phyloP scores from a whole-genome alignment of 352 stramenopile genomes.

The Lagenidium giganteum region DNA sequence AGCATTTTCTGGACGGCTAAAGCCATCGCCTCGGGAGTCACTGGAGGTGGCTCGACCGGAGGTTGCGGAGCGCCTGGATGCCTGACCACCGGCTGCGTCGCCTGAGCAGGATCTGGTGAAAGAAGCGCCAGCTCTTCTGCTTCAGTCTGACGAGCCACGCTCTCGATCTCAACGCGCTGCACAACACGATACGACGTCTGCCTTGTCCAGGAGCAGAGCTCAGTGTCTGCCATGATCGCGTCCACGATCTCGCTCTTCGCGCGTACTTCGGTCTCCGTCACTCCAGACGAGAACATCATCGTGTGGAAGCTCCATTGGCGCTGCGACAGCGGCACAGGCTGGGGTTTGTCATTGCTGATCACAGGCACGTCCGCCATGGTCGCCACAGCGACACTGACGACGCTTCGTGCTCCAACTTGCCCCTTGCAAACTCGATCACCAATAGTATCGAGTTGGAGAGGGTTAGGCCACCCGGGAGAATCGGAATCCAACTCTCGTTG shows the following conservation, averaged over 20 bases:
- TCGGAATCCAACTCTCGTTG: no score
- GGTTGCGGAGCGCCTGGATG: no score
- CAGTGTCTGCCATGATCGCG: constrained; percentile 16
- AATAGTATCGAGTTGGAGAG: no score
- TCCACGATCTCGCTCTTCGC: constrained; percentile 24
- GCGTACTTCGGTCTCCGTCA: constrained; percentile 22
- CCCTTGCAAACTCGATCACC: background rate
- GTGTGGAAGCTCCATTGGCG: constrained; percentile 42
- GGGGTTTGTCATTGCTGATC: background rate
- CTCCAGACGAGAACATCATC: constrained; percentile 36
- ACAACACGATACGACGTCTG: constrained; percentile 44
- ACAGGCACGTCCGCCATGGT: background rate
- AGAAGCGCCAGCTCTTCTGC: constrained; percentile 13
- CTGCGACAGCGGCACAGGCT: no score
- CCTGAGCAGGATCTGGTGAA: no score
- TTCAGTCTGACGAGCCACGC: constrained; percentile 11
- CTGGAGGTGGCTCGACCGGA: no score
- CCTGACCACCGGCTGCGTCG: no score
- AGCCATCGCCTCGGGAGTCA: constrained; percentile 23
- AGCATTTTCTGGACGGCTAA: constrained; percentile 49
- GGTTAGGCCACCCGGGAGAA: no score
- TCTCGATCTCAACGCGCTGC: constrained; percentile 28
- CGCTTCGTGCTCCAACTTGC: no score
- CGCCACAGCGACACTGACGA: no score
- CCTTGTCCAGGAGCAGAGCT: constrained; percentile 20